A percentile compares a stretch with the other conserved stretches of the same genome.
Evolutionary conservation across 805 yeast genomes (phyloP).

Genomic region (Wickerhamiella nectarea): DNA sequence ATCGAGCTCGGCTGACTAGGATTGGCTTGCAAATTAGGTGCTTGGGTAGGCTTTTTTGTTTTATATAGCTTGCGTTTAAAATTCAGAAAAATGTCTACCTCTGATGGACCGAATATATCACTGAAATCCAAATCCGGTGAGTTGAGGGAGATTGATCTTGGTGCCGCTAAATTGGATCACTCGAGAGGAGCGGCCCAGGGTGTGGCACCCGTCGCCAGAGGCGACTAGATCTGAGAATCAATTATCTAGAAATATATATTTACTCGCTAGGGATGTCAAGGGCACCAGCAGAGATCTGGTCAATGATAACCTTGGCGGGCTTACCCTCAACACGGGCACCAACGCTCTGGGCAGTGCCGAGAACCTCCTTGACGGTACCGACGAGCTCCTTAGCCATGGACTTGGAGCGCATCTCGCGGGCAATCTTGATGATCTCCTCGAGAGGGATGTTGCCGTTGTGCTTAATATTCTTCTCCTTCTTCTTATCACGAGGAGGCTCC

Average conservation of each 20-base stretch:
- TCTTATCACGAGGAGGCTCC: constrained; percentile 99
- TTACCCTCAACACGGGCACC: constrained; percentile 99
- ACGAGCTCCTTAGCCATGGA: constrained; percentile 96
- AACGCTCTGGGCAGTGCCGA: constrained; percentile 99
- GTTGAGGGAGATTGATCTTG: constrained; percentile 12
- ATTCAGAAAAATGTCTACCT: constrained; percentile 4
- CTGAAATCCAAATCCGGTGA: constrained; percentile 12
- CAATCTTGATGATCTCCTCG: constrained; percentile 91
- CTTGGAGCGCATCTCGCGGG: constrained; percentile 94
- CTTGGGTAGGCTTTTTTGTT: too few relatives aligned
- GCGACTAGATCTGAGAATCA: constrained; percentile 9
- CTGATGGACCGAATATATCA: constrained; percentile 14
- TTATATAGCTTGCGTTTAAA: too few relatives aligned
- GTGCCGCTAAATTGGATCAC: constrained; percentile 15
- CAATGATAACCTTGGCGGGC: constrained; percentile 98
- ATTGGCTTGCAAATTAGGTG: too few relatives aligned
- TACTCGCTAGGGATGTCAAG: constrained; percentile 45
- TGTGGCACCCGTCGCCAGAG: constrained; percentile 57
- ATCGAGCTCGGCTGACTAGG: too few relatives aligned
- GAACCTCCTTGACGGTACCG: constrained; percentile 95
- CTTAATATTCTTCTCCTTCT: constrained; percentile 99
- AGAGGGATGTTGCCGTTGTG: constrained; percentile 98
- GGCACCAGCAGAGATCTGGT: constrained; percentile 96
- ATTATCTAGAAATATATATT: constrained; percentile 11
- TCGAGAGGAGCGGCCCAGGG: constrained; percentile 53